Evolutionary conservation across 495 filamentous ascomycete species (phyloP).

Genomic region (Penicillium soppii): DNA sequence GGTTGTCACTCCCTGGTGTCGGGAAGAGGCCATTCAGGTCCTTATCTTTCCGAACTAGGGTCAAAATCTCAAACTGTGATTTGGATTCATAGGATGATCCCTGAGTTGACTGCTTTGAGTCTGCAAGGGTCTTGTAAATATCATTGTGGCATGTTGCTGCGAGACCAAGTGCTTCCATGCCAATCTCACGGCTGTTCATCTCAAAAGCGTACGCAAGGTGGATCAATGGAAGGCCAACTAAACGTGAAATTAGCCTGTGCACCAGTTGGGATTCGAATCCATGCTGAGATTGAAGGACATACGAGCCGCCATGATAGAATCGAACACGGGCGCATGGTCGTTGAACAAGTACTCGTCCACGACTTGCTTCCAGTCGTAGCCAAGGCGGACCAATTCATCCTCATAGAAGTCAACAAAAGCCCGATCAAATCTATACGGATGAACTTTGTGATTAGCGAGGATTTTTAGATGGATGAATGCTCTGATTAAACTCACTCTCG

Average conservation of each 20-base stretch:
- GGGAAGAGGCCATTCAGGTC: slow-evolving; percentile 57
- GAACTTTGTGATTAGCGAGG: neutral
- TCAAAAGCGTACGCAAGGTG: slow-evolving; percentile 89
- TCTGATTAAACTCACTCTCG: slow-evolving; percentile 43
- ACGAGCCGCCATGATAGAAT: slow-evolving; percentile 75
- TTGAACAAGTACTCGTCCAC: slow-evolving; percentile 72
- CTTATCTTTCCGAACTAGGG: slow-evolving; percentile 53
- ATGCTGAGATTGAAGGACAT: slow-evolving; percentile 36
- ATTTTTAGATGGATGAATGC: neutral
- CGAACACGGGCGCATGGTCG: slow-evolving; percentile 75
- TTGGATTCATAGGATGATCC: slow-evolving; percentile 48
- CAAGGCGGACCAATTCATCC: slow-evolving; percentile 70
- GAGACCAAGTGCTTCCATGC: slow-evolving; percentile 78
- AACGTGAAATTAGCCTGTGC: neutral
- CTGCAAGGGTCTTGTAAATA: slow-evolving; percentile 76
- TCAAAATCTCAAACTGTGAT: slow-evolving; percentile 65
- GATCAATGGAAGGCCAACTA: slow-evolving; percentile 85
- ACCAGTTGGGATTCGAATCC: slow-evolving; percentile 13
- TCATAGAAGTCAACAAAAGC: slow-evolving; percentile 93
- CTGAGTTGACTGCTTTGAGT: slow-evolving; percentile 60
- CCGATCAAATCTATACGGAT: slow-evolving; percentile 67
- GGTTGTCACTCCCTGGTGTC: slow-evolving; percentile 58
- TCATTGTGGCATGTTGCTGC: slow-evolving; percentile 68
- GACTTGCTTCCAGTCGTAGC: slow-evolving; percentile 82
- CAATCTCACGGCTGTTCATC: slow-evolving; percentile 72